Base-by-base conservation (phyloP, 371 early-diverging fungal genomes). In the Conidiobolus incongruus region DNA sequence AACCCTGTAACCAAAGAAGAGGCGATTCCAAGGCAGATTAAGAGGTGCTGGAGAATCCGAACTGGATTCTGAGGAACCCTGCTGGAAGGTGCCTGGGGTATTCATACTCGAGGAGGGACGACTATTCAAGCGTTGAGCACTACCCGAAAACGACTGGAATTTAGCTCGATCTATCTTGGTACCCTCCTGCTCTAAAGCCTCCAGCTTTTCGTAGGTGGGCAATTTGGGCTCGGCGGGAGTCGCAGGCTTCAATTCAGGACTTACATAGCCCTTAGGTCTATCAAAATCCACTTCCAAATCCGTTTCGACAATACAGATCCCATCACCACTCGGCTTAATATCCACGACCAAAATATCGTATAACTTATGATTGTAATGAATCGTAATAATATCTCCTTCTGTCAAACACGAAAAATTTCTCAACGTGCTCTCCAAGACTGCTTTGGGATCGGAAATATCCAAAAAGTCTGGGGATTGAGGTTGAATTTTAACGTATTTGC, bases 231-330 rank as follows among this genome's bases (percentile, higher is more conserved):
- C 6, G 3, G 21, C 13, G 7, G 5, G 16, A 24, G 16, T 24
- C 5, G 13, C 2, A 13, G 16, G 16, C 7, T 38, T 5, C 1
- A 29, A 28, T 4, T 35, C 29, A 21, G 93, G 91, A 54, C 97
- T 98, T 26, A 79, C 75, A 59, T 97, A 99, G 4, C 99, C 99
- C 0, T 92, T 60, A 12, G 99, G 99, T 17, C 98, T 76, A 2
- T 90, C 95, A 65, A 99, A 98, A 50, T 99, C 99, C 1, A 86
- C 87, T 55, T 89, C 90, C 38, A 99, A 59, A 72, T 99, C 99
- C 0, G 98, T 97, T 58, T 99, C 99, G 6, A 97, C 75, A 49
- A 98, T 88, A 20, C 85, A 88, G 44, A 99, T 86, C 22, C 85
- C 89, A 2, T 58, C 63, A 41, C 68, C 76, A 38, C 50, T 58